These are phyloP conservation scores for Phytopythium litorale DNA, from an alignment of 352 stramenopile species.

Conservation along the genomic window DNA sequence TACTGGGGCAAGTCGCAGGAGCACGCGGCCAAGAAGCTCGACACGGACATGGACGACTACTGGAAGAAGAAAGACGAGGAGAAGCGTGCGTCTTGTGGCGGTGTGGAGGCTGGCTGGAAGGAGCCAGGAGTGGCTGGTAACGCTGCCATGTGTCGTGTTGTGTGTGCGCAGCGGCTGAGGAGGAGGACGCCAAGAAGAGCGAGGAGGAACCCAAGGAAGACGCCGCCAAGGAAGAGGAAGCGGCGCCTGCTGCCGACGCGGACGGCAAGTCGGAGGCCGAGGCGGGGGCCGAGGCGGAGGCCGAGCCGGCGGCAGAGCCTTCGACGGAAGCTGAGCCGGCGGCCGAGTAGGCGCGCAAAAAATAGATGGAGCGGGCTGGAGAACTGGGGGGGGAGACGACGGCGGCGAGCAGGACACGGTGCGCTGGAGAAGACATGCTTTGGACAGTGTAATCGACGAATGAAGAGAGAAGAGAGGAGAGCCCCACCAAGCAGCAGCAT, in stretches of 20 bases:
- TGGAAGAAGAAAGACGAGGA: constrained; percentile 81
- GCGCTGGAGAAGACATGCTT: background rate
- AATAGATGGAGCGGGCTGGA: constrained; percentile 3
- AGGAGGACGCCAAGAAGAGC: constrained; percentile 15
- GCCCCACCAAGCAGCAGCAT: background rate
- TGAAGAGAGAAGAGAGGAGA: background rate
- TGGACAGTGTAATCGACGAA: constrained; percentile 3
- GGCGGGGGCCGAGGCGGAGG: constrained; percentile 21
- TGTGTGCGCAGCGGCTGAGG: constrained; percentile 12
- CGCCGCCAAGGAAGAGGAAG: constrained; percentile 5
- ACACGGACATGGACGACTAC: constrained; percentile 86
- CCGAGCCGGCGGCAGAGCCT: constrained; percentile 11
- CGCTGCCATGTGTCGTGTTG: background rate
- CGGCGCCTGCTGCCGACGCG: constrained; percentile 2
- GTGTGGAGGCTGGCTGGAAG: background rate
- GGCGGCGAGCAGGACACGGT: background rate
- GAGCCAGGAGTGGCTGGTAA: background rate
- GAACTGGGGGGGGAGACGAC: background rate
- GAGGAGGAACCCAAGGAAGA: constrained; percentile 16
- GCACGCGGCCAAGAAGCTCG: constrained; percentile 80
- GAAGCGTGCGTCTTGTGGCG: constrained; percentile 18
- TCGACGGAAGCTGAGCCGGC: constrained; percentile 4
- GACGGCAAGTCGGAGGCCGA: constrained; percentile 16
- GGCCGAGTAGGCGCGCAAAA: constrained; percentile 12
- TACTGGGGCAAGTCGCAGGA: constrained; percentile 87